phyloP scores from a whole-genome alignment of 176 grass and related monocot genomes.

The Lolium rigidum region DNA sequence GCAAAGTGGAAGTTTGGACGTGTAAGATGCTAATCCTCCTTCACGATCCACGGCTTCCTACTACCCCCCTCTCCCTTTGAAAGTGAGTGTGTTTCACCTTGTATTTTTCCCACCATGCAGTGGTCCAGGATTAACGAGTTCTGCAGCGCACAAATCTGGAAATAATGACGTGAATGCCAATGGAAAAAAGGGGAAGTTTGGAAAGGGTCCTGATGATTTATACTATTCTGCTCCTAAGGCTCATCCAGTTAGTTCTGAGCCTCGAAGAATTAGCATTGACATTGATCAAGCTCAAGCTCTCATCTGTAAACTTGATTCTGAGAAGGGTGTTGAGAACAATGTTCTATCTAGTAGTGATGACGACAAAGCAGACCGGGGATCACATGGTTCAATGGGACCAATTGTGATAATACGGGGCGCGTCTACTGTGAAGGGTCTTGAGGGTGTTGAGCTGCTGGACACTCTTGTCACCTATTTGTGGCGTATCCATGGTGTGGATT shows the following conservation, averaged over 20 bases:
- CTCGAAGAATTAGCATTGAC: constrained; percentile 75
- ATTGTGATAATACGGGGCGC: constrained; percentile 90
- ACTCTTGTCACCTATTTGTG: constrained; percentile 93
- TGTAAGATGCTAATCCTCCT: constrained; percentile 48
- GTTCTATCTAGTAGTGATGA: constrained; percentile 72
- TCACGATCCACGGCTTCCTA: not conserved
- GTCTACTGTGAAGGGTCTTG: constrained; percentile 95
- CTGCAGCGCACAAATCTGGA: constrained; percentile 60
- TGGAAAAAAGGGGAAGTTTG: constrained; percentile 79
- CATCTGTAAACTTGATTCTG: constrained; percentile 79
- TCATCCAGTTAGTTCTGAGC: constrained; percentile 81
- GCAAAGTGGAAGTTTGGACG: constrained; percentile 77
- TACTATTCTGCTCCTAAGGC: constrained; percentile 85
- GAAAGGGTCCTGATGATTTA: constrained; percentile 55
- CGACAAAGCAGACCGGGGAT: constrained; percentile 50
- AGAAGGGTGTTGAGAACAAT: constrained; percentile 89
- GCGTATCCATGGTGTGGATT: constrained; percentile 93
- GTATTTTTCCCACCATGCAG: constrained; percentile 52
- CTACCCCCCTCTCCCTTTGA: not conserved
- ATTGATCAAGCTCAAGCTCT: constrained; percentile 78
- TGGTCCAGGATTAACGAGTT: constrained; percentile 71
- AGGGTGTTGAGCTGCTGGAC: constrained; percentile 88
- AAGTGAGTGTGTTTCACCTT: constrained; percentile 11
- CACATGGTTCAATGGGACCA: constrained; percentile 80
- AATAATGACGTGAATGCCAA: constrained; percentile 63